Evolutionary conservation across 2,329 filamentous ascomycete species (phyloP).

Genomic region (Fusarium sp.): DNA sequence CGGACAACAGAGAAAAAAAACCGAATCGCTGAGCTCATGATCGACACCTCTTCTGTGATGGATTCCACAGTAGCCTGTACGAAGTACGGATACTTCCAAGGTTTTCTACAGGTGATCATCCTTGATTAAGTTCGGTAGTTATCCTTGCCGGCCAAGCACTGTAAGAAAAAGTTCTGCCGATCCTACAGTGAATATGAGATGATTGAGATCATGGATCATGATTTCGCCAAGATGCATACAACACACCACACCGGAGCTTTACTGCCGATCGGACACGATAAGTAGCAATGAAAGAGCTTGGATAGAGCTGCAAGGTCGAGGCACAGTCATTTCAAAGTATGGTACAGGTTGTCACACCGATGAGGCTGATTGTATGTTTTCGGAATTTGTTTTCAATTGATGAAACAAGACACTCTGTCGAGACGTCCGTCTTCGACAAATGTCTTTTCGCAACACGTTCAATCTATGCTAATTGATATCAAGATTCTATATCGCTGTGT

Average conservation of each 20-base stretch:
- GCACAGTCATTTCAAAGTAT: background rate
- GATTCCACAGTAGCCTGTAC: background rate
- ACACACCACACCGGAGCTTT: background rate
- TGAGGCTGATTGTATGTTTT: background rate
- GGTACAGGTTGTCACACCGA: background rate
- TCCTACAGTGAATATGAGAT: background rate
- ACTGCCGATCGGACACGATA: slow-evolving; percentile 6
- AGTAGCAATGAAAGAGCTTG: background rate
- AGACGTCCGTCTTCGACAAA: background rate
- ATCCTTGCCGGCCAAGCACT: background rate
- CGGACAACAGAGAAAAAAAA: background rate
- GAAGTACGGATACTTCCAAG: background rate
- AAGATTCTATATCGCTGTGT: slow-evolving; percentile 40
- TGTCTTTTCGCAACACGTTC: slow-evolving; percentile 1
- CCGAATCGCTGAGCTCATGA: slow-evolving; percentile 7
- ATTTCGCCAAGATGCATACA: background rate
- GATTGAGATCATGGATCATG: slow-evolving; percentile 7
- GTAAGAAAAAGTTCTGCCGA: background rate
- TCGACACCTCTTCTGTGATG: background rate
- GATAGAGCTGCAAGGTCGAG: background rate
- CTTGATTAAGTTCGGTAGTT: slow-evolving; percentile 19
- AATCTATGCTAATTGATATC: slow-evolving; percentile 41
- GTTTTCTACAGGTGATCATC: background rate
- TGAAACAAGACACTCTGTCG: slow-evolving; percentile 20
- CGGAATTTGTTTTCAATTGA: slow-evolving; percentile 39